A percentile compares a stretch with the other conserved stretches of the same genome.
Evolutionary conservation across 2,329 filamentous ascomycete genomes (phyloP).

Genomic region (Ceratocystis cacaofunesta): DNA sequence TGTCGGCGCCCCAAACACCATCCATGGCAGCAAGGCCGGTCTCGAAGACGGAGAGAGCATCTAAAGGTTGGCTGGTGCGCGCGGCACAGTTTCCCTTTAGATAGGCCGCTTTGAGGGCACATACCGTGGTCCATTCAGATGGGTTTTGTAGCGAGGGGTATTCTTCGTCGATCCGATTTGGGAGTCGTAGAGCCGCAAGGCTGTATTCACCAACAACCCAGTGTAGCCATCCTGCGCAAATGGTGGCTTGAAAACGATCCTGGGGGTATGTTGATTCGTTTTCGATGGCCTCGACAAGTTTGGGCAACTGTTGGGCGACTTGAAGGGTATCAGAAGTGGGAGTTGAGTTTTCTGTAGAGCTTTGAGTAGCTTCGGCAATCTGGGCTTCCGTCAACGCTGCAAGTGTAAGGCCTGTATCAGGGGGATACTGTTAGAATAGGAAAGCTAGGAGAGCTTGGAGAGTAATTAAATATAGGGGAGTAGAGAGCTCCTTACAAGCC

Average conservation of each 20-base stretch:
- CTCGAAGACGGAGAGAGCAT: conserved; percentile 53
- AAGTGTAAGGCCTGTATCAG: conserved; percentile 46
- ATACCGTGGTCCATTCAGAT: conserved; percentile 71
- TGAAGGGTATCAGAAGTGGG: conserved; percentile 34
- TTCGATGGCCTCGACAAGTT: conserved; percentile 42
- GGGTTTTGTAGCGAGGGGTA: conserved; percentile 37
- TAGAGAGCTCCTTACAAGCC: conserved; percentile 48
- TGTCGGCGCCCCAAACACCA: conserved; percentile 32
- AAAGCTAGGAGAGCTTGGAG: conserved; percentile 9
- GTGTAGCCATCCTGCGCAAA: conserved; percentile 74
- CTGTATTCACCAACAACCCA: conserved; percentile 60
- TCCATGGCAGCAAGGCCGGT: conserved; percentile 50
- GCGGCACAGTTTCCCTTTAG: conserved; percentile 53
- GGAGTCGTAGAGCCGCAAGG: conserved; percentile 45
- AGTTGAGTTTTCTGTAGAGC: conserved; percentile 28
- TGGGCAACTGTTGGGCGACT: conserved; percentile 31
- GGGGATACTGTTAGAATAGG: conserved; percentile 16
- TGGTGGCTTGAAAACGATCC: conserved; percentile 61
- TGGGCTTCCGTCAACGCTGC: conserved; percentile 55
- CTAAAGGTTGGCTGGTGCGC: conserved; percentile 33
- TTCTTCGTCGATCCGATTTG: conserved; percentile 44
- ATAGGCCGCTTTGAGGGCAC: conserved; percentile 63
- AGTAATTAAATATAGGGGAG: neutral
- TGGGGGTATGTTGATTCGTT: conserved; percentile 38
- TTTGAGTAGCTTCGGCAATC: conserved; percentile 38